A percentile compares a stretch with the other conserved stretches of the same genome.
phyloP scores from a whole-genome alignment of 1,284 basidiomycete species.

The Apiotrichum gracile region DNA sequence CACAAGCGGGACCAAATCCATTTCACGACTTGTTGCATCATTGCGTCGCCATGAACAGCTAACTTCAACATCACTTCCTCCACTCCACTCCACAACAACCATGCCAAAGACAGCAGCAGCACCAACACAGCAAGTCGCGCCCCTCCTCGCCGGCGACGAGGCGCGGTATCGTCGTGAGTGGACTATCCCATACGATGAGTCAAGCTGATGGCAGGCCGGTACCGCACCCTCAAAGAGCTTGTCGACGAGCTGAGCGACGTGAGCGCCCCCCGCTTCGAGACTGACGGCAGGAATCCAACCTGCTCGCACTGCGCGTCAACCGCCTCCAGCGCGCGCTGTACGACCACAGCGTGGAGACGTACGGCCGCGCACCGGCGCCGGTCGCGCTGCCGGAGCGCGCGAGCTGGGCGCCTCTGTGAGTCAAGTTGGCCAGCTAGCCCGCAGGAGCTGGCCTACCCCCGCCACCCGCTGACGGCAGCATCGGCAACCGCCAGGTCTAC shows the following conservation, averaged over 20 bases:
- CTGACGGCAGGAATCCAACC: conserved; percentile 19
- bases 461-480: neutral
- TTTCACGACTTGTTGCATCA: too few species aligned
- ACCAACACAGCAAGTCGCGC: conserved; percentile 4
- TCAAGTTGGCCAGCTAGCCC: neutral
- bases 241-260: conserved; percentile 26
- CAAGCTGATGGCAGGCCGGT: conserved; percentile 15
- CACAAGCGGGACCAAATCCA: too few species aligned
- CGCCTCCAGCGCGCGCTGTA: conserved; percentile 19
- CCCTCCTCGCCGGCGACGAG: conserved; percentile 17
- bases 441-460: neutral
- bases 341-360: conserved; percentile 10
- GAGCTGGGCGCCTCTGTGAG: conserved; percentile 17
- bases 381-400: conserved; percentile 12
- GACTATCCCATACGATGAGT: neutral
- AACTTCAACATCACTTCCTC: neutral
- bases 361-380: conserved; percentile 8
- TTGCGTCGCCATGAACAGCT: neutral
- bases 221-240: conserved; percentile 20
- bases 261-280: too few species aligned
- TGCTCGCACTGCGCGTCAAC: conserved; percentile 17
- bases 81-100: neutral
- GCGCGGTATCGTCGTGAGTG: conserved; percentile 16
- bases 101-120: neutral
- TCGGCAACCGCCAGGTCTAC: conserved; percentile 9